Evolutionary conservation across 352 stramenopile genomes (phyloP).

Genomic region (Phytophthora chlamydospora): DNA sequence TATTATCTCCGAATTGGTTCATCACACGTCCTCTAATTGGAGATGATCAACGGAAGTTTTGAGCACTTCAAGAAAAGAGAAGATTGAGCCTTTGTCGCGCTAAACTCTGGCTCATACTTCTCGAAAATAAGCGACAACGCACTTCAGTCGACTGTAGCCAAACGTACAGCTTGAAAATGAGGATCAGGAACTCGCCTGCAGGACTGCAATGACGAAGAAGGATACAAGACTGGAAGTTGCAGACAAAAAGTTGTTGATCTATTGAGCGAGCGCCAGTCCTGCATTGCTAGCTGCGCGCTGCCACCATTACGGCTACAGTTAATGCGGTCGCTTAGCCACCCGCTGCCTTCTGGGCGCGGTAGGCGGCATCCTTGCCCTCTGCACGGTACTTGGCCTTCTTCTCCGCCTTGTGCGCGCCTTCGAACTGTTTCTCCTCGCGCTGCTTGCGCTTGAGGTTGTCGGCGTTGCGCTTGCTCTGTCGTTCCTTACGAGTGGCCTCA

Average conservation of each 20-base stretch:
- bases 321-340: constrained; percentile 22
- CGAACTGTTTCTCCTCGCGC: constrained; percentile 92
- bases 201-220: no score
- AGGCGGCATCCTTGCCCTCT: constrained; percentile 77
- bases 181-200: neutral
- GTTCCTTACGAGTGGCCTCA: constrained; percentile 93
- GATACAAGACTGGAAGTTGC: neutral
- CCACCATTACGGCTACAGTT: constrained; percentile 12
- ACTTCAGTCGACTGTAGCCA: no score
- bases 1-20: no score
- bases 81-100: no score
- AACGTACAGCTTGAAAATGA: neutral
- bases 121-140: no score
- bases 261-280: constrained; percentile 18
- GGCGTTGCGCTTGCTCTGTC: constrained; percentile 84
- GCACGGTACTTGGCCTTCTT: constrained; percentile 90
- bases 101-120: no score
- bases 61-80: no score
- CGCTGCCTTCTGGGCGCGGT: constrained; percentile 55
- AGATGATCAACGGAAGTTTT: no score
- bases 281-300: neutral
- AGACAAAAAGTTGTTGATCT: constrained; percentile 20
- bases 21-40: no score
- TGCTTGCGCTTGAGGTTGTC: constrained; percentile 93
- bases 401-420: constrained; percentile 75